phyloP scores from a whole-genome alignment of 805 yeast species.

The Wickerhamomyces xylosicus region DNA sequence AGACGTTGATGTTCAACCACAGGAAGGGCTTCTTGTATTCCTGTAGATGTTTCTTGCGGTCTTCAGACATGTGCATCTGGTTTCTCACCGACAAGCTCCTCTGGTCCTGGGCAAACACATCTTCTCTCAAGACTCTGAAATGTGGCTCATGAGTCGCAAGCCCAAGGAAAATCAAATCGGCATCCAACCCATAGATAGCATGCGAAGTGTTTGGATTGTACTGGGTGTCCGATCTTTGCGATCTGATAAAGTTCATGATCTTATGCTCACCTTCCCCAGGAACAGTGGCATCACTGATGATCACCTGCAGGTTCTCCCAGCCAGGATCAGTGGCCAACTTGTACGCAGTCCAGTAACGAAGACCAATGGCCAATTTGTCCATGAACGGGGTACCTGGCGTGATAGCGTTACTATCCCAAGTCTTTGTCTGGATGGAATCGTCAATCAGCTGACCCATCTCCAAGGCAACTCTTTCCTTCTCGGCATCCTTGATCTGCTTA shows the following conservation, averaged over 20 bases:
- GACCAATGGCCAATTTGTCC: conserved; percentile 76
- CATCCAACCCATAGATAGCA: conserved; percentile 95
- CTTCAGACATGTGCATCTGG: conserved; percentile 50
- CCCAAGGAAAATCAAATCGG: conserved; percentile 92
- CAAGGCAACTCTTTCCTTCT: conserved; percentile 37
- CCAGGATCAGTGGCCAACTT: conserved; percentile 85
- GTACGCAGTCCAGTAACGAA: conserved; percentile 88
- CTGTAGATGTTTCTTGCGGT: conserved; percentile 30
- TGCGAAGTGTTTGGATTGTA: conserved; percentile 92
- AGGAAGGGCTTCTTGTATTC: conserved; percentile 68
- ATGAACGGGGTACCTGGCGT: conserved; percentile 99
- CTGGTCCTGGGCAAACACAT: conserved; percentile 70
- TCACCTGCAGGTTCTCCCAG: conserved; percentile 83
- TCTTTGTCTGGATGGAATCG: conserved; percentile 57
- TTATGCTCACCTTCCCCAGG: conserved; percentile 99
- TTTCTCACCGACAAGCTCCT: conserved; percentile 34
- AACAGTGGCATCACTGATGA: conserved; percentile 90
- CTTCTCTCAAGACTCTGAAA: conserved; percentile 88
- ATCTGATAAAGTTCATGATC: conserved; percentile 89
- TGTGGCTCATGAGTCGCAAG: conserved; percentile 98
- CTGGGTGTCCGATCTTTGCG: conserved; percentile 78
- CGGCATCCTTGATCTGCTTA: conserved; percentile 70
- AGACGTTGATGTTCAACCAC: conserved; percentile 84
- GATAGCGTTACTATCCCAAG: conserved; percentile 94
- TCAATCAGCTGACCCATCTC: conserved; percentile 59